phyloP scores from a whole-genome alignment of 1,139 yeast genomes.

The Wickerhamiella pararugosa region DNA sequence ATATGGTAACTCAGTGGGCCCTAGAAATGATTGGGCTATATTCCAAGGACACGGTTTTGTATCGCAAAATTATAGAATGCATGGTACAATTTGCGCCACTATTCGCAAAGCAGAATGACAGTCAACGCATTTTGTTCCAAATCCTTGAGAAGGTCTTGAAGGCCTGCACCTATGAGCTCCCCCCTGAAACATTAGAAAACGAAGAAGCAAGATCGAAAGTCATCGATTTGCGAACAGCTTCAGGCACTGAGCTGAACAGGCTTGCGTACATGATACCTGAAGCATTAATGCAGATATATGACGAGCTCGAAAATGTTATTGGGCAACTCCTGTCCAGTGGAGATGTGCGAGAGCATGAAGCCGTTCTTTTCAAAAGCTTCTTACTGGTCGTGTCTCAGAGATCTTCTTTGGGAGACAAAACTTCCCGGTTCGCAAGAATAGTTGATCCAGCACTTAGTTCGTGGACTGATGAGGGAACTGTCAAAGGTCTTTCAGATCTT shows the following conservation, averaged over 20 bases:
- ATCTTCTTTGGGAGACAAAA: slow-evolving; percentile 53
- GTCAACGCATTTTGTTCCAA: slow-evolving; percentile 43
- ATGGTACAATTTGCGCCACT: slow-evolving; percentile 95
- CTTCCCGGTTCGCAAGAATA: slow-evolving; percentile 63
- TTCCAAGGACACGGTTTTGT: slow-evolving; percentile 62
- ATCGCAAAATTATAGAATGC: slow-evolving; percentile 79
- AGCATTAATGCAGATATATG: slow-evolving; percentile 62
- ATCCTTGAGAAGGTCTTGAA: slow-evolving; percentile 77
- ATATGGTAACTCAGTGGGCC: slow-evolving; percentile 60
- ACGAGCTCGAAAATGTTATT: slow-evolving; percentile 70
- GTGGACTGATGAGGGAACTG: slow-evolving; percentile 87
- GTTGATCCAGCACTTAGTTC: slow-evolving; percentile 87
- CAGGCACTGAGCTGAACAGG: slow-evolving; percentile 90
- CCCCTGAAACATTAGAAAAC: slow-evolving; percentile 26
- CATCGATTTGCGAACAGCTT: slow-evolving; percentile 75
- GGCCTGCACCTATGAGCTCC: slow-evolving; percentile 76
- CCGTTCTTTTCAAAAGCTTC: slow-evolving; percentile 86
- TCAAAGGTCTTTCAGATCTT: slow-evolving; percentile 72
- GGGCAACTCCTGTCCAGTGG: slow-evolving; percentile 52
- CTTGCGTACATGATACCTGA: slow-evolving; percentile 92
- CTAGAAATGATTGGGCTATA: slow-evolving; percentile 62
- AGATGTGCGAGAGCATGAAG: slow-evolving; percentile 77
- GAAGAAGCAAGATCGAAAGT: slow-evolving; percentile 71
- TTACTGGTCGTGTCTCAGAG: slow-evolving; percentile 82
- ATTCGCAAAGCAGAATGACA: slow-evolving; percentile 38